Percentiles rank a stretch among this genome's conserved stretches.
Evolutionary conservation across 2,329 filamentous ascomycete species (phyloP).

Genomic region (Verticillium albo-atrum): DNA sequence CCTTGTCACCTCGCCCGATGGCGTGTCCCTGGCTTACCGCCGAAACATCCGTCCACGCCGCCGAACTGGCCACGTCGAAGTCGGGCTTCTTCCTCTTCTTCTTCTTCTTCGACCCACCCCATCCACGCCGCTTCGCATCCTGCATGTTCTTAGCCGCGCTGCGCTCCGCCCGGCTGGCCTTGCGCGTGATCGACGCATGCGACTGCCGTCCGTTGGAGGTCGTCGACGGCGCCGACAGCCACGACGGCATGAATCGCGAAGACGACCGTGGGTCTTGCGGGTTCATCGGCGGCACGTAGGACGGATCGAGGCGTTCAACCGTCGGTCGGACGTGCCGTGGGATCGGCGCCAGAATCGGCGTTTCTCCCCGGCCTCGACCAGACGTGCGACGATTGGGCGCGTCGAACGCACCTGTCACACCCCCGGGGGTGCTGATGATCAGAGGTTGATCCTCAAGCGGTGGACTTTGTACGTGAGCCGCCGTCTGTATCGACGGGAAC

Average conservation of each 20-base stretch:
- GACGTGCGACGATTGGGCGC: constrained; percentile 25
- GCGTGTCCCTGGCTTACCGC: constrained; percentile 16
- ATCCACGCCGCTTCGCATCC: constrained; percentile 55
- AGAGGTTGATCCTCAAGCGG: constrained; percentile 45
- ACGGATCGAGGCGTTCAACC: constrained; percentile 51
- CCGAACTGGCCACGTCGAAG: constrained; percentile 36
- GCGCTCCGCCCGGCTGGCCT: constrained; percentile 51
- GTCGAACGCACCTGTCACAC: constrained; percentile 50
- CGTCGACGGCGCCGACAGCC: constrained; percentile 30
- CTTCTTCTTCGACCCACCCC: constrained; percentile 38
- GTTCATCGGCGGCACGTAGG: constrained; percentile 33
- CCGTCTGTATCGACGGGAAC: background rate
- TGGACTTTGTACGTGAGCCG: constrained; percentile 9
- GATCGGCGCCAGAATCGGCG: constrained; percentile 48
- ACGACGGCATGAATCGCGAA: constrained; percentile 20
- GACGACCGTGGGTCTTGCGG: background rate
- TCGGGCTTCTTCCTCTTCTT: constrained; percentile 29
- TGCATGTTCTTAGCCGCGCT: constrained; percentile 60
- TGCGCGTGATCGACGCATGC: constrained; percentile 38
- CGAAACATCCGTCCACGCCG: constrained; percentile 50
- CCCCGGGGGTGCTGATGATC: constrained; percentile 57
- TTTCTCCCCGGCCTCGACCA: constrained; percentile 24
- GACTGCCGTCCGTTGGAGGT: constrained; percentile 28
- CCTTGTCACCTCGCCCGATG: constrained; percentile 20
- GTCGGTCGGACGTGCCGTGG: constrained; percentile 42